These are phyloP conservation scores for Pyrus betulifolia DNA, from an alignment of 306 rosid genomes.

Conservation along the genomic window DNA sequence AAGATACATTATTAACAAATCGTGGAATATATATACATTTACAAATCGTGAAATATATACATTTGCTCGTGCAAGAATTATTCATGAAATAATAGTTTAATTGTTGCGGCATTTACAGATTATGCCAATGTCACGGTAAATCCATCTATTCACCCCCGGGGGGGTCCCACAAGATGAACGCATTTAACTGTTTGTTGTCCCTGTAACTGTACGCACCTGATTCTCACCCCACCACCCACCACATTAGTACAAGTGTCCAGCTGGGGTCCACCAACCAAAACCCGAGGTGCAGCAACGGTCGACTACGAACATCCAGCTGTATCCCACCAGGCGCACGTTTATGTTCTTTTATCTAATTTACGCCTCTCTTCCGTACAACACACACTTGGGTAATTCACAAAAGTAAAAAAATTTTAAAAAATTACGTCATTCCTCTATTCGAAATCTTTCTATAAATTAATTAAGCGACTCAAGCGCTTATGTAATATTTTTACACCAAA, in stretches of 20 bases:
- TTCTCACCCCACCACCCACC: neutral
- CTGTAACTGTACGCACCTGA: neutral
- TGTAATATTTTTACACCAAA: neutral
- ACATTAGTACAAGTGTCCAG: slow-evolving; percentile 15
- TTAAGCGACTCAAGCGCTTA: neutral
- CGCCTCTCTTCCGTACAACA: neutral
- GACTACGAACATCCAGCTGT: slow-evolving; percentile 47
- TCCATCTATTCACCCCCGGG: too few relatives aligned
- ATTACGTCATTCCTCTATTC: neutral
- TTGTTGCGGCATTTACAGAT: too few relatives aligned
- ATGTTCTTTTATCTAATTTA: neutral
- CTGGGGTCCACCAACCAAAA: slow-evolving; percentile 35
- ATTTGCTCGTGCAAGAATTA: too few relatives aligned
- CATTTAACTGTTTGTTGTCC: too few relatives aligned
- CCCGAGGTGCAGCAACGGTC: slow-evolving; percentile 45
- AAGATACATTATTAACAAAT: too few relatives aligned
- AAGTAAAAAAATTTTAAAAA: neutral
- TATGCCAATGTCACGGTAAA: neutral
- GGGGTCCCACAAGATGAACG: too few relatives aligned
- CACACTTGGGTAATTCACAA: neutral
- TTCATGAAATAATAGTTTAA: too few relatives aligned
- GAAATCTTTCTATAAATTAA: neutral
- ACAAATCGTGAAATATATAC: too few relatives aligned
- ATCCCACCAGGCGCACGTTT: slow-evolving; percentile 24
- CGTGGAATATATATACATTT: too few relatives aligned